Evolutionary conservation across 805 yeast species (phyloP), one percentile per base, ranked within the genome.

Genomic region (Suhomyces tanzawaensis): DNA sequence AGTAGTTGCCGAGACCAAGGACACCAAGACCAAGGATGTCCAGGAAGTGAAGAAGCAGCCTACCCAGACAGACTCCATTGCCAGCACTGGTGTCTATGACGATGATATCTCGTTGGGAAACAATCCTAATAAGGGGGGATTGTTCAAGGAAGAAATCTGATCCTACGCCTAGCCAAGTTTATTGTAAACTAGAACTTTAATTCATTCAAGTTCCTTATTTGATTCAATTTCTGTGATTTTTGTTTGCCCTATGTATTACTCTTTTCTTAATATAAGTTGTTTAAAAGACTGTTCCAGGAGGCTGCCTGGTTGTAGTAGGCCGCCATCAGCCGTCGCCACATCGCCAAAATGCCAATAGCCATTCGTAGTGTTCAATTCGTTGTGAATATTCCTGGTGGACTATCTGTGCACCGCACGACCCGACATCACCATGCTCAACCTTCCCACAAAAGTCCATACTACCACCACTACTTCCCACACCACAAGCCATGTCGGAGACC

Each of bases 141-240:
- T 66, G 19, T 68, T 68, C 47, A 68, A 65, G 46, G 73, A 68
- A 49, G 72, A 67, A 46, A 63, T 68, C 39, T 66, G 51, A 39
- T 21, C 7, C 22, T 11, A 15, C 14, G 13, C 12, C 7, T 7
- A 18, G 6, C 18, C 23, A 5, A 18, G 19, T 27, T 21, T 13
- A 8, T 26, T 32, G 26, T 37, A 32, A 31, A 31, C 27, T 32
- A 24, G 31, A 35, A 22, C 30, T 31, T 25, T 30, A 24, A 15
- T 14, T 29, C 18, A 9, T 22, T 28, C 33, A 9, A 29, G 19
- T 34, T 27, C 16, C 8, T 19, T 21, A 19, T 29, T 28, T 28
- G 26, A 28, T 19, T 24, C 21, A 16, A 16, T 23, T 34, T 26
- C 15, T 27, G 15, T 27, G 13, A 4, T 31, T 31, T 28, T 32